Evolutionary conservation across 2,329 filamentous ascomycete species (phyloP).

Genomic region (Zasmidium angulare): DNA sequence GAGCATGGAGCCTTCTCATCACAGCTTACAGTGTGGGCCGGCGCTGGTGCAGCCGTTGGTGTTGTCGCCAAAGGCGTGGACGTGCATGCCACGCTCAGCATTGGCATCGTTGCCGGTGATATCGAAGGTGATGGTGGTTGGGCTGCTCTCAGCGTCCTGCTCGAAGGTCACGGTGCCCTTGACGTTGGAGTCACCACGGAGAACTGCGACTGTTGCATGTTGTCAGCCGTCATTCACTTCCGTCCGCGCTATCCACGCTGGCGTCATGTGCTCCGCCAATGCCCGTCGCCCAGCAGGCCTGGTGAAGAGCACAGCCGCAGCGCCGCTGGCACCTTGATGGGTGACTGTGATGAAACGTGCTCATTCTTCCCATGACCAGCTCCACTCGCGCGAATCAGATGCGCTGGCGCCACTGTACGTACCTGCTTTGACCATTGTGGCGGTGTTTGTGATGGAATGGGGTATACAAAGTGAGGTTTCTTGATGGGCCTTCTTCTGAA

Average conservation of each 20-base stretch:
- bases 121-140: constrained; percentile 88
- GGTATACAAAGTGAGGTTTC: constrained; percentile 9
- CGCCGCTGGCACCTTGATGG: constrained; percentile 24
- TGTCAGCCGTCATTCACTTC: neutral
- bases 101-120: constrained; percentile 91
- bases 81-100: constrained; percentile 96
- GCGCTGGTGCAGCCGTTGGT: constrained; percentile 99
- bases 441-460: constrained; percentile 46
- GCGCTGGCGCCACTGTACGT: constrained; percentile 44
- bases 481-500: constrained; percentile 12
- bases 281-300: neutral
- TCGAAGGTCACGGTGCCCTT: constrained; percentile 92
- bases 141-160: constrained; percentile 77
- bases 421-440: constrained; percentile 99
- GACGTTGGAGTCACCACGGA: constrained; percentile 98
- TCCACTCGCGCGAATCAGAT: constrained; percentile 32
- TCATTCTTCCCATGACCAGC: constrained; percentile 30
- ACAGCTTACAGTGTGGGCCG: constrained; percentile 84
- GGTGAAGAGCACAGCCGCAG: constrained; percentile 7
- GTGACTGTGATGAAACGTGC: constrained; percentile 29
- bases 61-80: constrained; percentile 99
- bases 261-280: constrained; percentile 1
- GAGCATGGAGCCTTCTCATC: neutral
- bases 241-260: neutral
- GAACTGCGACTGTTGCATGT: constrained; percentile 71